Evolutionary conservation across 1,284 basidiomycete genomes (phyloP).

Genomic region (Fistulinella staudtii): DNA sequence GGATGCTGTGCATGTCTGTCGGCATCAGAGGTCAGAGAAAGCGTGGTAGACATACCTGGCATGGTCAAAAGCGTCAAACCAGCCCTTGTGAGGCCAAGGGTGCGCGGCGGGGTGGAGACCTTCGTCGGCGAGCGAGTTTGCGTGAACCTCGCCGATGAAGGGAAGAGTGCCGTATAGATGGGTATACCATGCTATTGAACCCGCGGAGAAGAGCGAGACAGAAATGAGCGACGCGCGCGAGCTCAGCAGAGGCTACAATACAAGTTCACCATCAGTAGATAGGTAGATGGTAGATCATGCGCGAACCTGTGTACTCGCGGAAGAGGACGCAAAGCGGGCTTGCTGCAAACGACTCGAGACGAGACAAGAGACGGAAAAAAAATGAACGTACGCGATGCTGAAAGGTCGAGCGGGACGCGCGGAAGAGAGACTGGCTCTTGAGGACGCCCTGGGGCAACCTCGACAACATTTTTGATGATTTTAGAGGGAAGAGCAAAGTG

Average conservation of each 20-base stretch:
- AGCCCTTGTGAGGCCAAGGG: slow-evolving; percentile 91
- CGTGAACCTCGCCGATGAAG: slow-evolving; percentile 84
- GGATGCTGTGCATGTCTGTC: slow-evolving; percentile 62
- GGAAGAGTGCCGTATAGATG: slow-evolving; percentile 89
- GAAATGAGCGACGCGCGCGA: slow-evolving; percentile 80
- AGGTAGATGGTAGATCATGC: slow-evolving; percentile 1
- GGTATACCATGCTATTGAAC: slow-evolving; percentile 94
- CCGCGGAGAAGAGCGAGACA: slow-evolving; percentile 76
- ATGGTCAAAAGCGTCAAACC: slow-evolving; percentile 93
- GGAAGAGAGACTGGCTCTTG: slow-evolving; percentile 32
- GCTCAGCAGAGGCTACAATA: slow-evolving; percentile 49
- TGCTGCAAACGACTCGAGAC: slow-evolving; percentile 32
- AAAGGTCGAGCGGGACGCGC: slow-evolving; percentile 40
- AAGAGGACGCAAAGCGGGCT: slow-evolving; percentile 65
- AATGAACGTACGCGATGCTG: slow-evolving; percentile 32
- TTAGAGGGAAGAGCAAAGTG: slow-evolving; percentile 33
- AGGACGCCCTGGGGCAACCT: slow-evolving; percentile 69
- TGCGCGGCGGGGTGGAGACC: slow-evolving; percentile 88
- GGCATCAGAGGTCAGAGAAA: slow-evolving; percentile 9
- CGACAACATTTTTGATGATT: slow-evolving; percentile 65
- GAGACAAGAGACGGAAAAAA: neutral
- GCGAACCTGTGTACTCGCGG: slow-evolving; percentile 58
- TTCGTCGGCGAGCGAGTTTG: slow-evolving; percentile 88
- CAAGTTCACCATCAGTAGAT: neutral
- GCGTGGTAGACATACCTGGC: slow-evolving; percentile 56